phyloP scores from a whole-genome alignment of 83 land plant species.

The Thuja plicata region DNA sequence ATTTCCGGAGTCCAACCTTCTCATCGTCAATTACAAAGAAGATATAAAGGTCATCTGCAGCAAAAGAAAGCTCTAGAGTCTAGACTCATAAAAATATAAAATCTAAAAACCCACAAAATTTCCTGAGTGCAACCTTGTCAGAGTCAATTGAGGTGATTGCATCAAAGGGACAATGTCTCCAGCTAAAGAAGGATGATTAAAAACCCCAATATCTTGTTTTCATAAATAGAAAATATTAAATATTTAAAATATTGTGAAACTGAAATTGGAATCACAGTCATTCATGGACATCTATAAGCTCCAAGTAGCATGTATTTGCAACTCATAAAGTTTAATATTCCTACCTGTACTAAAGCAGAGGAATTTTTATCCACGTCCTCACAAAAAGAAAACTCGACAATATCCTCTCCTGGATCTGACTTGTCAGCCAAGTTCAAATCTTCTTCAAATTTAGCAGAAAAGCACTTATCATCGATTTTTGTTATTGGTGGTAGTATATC shows the following conservation, averaged over 20 bases:
- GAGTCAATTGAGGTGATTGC: not conserved
- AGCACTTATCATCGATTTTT: slow-evolving; percentile 4
- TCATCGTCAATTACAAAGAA: no score
- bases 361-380: slow-evolving; percentile 31
- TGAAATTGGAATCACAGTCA: not conserved
- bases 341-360: slow-evolving; percentile 17
- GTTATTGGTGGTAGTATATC: slow-evolving; percentile 20
- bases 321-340: not conserved
- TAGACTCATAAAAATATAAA: no score
- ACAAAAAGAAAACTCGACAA: not conserved
- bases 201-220: not conserved
- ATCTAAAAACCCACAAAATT: not conserved
- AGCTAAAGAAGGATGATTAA: not conserved
- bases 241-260: not conserved
- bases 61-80: not conserved
- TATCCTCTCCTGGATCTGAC: not conserved
- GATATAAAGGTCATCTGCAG: not conserved
- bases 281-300: not conserved
- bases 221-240: not conserved
- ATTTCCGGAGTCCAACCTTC: no score
- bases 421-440: not conserved
- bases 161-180: not conserved
- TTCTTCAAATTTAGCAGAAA: not conserved
- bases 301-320: not conserved
- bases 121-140: not conserved